These are phyloP conservation scores for Leersia perrieri DNA, from an alignment of 176 grass and related monocot species.

Conservation along the genomic window DNA sequence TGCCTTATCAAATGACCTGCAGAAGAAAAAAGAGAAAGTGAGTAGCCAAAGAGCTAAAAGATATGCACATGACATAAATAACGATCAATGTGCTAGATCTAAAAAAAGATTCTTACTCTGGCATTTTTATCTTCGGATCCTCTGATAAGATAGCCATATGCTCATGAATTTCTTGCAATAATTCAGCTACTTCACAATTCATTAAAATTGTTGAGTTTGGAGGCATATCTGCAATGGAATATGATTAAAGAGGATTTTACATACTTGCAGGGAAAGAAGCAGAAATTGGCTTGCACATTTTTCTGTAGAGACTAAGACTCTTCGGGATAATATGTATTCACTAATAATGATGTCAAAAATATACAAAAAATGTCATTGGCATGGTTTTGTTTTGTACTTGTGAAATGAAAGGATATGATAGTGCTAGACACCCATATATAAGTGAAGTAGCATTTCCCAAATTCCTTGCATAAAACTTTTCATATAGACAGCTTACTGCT, in stretches of 20 bases:
- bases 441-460: not conserved
- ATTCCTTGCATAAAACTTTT: not conserved
- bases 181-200: conserved; percentile 85
- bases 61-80: not conserved
- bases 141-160: conserved; percentile 93
- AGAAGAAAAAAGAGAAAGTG: conserved; percentile 18
- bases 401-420: too few relatives aligned
- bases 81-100: not conserved
- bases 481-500: not conserved
- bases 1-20: conserved; percentile 85
- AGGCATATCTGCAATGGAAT: conserved; percentile 70
- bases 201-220: conserved; percentile 61
- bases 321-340: not conserved
- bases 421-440: not conserved
- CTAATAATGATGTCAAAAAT: not conserved
- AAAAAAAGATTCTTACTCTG: conserved; percentile 58
- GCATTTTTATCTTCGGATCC: conserved; percentile 88
- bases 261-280: not conserved
- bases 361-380: not conserved
- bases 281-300: conserved; percentile 21
- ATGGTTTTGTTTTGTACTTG: too few relatives aligned
- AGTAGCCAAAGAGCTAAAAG: conserved; percentile 7
- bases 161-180: conserved; percentile 86
- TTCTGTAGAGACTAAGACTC: not conserved
- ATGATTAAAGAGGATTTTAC: conserved; percentile 16